Conservation (phyloP, 495 filamentous ascomycete species). For the Xylaria telfairii region DNA sequence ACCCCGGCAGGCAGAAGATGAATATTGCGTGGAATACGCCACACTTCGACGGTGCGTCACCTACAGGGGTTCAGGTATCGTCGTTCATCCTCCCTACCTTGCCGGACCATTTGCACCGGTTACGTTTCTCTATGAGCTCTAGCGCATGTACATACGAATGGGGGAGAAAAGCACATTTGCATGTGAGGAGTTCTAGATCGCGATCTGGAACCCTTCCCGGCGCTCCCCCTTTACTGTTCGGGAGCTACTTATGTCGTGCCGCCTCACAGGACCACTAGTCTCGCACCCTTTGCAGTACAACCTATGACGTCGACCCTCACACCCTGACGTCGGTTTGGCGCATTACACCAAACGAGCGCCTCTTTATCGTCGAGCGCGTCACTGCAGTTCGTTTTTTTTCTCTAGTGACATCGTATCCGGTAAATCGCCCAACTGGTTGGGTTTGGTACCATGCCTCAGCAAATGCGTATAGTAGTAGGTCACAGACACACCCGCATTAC, state of each 20-base stretch:
- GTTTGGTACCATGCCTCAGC: background rate
- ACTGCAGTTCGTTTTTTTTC: background rate
- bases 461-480: background rate
- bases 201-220: background rate
- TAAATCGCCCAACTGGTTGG: no score
- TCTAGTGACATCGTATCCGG: background rate
- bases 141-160: background rate
- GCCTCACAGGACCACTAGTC: background rate
- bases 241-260: conserved; percentile 10
- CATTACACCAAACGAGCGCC: conserved; percentile 3
- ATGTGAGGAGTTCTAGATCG: conserved; percentile 2
- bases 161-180: no score
- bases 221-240: background rate
- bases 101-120: conserved; percentile 22
- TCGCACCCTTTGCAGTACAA: background rate
- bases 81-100: background rate
- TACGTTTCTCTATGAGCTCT: background rate
- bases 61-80: no score
- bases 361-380: conserved; percentile 2
- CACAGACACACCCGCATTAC: background rate
- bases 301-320: conserved; percentile 17
- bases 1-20: no score
- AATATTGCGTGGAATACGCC: no score
- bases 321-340: conserved; percentile 9
- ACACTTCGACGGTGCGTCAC: background rate